phyloP scores from a whole-genome alignment of 805 yeast genomes.

The Kodamaea kaohsiungensis region DNA sequence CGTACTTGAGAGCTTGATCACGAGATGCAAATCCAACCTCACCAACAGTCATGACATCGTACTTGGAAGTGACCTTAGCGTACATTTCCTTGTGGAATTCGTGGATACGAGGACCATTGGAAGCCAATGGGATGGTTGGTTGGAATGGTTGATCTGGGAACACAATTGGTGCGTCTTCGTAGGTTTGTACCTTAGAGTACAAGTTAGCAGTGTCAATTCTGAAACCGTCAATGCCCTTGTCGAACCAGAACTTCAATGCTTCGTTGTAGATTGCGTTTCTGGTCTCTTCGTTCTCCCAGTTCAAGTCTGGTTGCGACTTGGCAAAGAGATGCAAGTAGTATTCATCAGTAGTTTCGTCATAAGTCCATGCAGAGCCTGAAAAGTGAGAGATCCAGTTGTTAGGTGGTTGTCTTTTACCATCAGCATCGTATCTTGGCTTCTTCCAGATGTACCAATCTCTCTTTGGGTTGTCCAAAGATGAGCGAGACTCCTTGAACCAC shows the following conservation, averaged over 20 bases:
- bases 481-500: conserved; percentile 59
- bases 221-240: conserved; percentile 59
- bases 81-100: conserved; percentile 58
- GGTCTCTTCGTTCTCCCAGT: conserved; percentile 55
- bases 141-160: conserved; percentile 44
- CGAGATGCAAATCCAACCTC: conserved; percentile 49
- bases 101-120: conserved; percentile 57
- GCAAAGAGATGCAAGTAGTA: conserved; percentile 58
- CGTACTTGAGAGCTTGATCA: conserved; percentile 46
- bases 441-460: conserved; percentile 66
- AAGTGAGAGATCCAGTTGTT: conserved; percentile 58
- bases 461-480: conserved; percentile 52
- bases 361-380: conserved; percentile 58
- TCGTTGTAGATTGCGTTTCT: conserved; percentile 44
- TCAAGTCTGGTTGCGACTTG: conserved; percentile 56
- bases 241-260: conserved; percentile 55
- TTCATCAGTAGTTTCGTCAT: conserved; percentile 54
- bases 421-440: conserved; percentile 45
- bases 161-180: conserved; percentile 50
- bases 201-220: conserved; percentile 57
- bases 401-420: conserved; percentile 56
- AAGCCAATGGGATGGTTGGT: conserved; percentile 32
- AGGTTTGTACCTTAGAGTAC: conserved; percentile 48
- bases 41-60: conserved; percentile 59
- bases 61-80: conserved; percentile 40